These are phyloP conservation scores for Remersonia thermophila DNA, from an alignment of 2,329 filamentous ascomycete genomes.

Conservation along the genomic window DNA sequence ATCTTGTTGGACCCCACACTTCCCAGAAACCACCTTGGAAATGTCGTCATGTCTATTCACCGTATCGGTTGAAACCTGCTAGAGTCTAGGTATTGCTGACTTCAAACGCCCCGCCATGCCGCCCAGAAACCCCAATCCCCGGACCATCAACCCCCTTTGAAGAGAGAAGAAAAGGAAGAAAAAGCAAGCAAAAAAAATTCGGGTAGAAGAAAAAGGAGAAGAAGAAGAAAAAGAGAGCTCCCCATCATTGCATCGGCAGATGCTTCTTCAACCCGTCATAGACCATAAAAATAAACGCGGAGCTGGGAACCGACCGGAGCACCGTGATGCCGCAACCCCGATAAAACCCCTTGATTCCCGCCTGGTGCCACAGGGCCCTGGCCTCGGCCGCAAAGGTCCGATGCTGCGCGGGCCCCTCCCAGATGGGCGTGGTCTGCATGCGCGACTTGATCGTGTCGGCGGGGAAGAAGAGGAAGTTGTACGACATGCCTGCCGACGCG, in stretches of 20 bases:
- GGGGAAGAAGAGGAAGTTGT: constrained; percentile 96
- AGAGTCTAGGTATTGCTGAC: too few relatives aligned
- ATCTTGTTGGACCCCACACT: too few relatives aligned
- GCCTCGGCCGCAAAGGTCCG: constrained; percentile 65
- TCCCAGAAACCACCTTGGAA: too few relatives aligned
- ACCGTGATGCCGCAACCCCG: constrained; percentile 92
- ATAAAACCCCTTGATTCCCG: constrained; percentile 77
- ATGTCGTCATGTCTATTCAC: too few relatives aligned
- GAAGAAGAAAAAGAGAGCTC: background rate
- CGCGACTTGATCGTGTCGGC: constrained; percentile 95
- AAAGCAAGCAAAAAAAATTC: too few relatives aligned
- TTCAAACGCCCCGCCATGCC: too few relatives aligned
- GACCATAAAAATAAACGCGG: constrained; percentile 95
- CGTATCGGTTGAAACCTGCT: too few relatives aligned
- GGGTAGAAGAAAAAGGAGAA: background rate
- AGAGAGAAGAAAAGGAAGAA: too few relatives aligned
- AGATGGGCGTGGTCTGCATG: constrained; percentile 79
- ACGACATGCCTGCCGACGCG: constrained; percentile 78
- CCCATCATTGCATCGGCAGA: constrained; percentile 38
- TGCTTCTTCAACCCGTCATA: constrained; percentile 74
- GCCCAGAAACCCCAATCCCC: too few relatives aligned
- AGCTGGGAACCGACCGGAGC: constrained; percentile 76
- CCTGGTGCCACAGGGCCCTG: constrained; percentile 62
- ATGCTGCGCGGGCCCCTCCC: constrained; percentile 39
- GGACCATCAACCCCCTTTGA: too few relatives aligned